Evolutionary conservation across 371 early-diverging fungal genomes (phyloP).

Genomic region (Syncephalis plumigaleata): DNA sequence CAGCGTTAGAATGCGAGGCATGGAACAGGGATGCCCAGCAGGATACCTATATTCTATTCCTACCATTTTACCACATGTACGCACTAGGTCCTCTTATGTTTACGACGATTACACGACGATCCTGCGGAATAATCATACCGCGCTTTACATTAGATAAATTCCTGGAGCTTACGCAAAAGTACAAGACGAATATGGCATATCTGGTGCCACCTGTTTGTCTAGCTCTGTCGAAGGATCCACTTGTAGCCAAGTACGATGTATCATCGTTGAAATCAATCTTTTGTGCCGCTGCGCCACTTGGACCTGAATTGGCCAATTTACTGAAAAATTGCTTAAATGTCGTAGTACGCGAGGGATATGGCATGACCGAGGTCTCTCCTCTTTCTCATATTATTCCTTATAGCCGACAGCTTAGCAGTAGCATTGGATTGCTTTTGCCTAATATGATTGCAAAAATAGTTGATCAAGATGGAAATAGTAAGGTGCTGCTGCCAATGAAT

Average conservation of each 20-base stretch:
- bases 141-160: constrained; percentile 32
- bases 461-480: constrained; percentile 16
- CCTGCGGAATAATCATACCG: constrained; percentile 20
- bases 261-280: constrained; percentile 29
- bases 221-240: constrained; percentile 35
- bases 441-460: constrained; percentile 49
- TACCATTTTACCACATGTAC: constrained; percentile 74
- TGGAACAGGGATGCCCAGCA: constrained; percentile 15
- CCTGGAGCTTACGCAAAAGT: constrained; percentile 35
- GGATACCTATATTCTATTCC: constrained; percentile 36
- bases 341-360: constrained; percentile 50
- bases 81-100: constrained; percentile 27
- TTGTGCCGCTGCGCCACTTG: constrained; percentile 70
- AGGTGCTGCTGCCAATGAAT: not conserved
- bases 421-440: constrained; percentile 47
- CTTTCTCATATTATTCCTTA: constrained; percentile 12
- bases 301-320: constrained; percentile 29
- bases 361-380: constrained; percentile 46
- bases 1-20: constrained; percentile 6
- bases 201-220: constrained; percentile 70
- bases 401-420: constrained; percentile 19
- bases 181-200: constrained; percentile 44
- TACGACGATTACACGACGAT: constrained; percentile 2
- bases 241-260: constrained; percentile 42
- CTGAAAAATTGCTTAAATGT: constrained; percentile 29